Evolutionary conservation across 441 rosid species (phyloP).

Genomic region (Pelargonium cotyledonis): DNA sequence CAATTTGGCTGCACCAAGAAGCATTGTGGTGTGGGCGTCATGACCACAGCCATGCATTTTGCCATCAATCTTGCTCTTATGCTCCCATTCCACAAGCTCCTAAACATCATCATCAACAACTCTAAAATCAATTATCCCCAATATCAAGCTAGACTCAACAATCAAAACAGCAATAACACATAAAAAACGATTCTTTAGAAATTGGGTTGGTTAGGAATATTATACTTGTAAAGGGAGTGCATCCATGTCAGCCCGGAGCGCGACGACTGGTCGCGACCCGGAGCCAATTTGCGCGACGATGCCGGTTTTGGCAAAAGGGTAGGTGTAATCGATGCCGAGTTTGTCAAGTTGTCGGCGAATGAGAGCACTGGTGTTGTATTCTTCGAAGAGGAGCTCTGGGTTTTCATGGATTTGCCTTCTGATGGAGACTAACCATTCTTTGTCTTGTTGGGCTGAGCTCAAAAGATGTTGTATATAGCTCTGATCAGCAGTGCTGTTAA

Average conservation of each 20-base stretch:
- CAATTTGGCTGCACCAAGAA: constrained; percentile 84
- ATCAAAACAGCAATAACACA: too few species aligned
- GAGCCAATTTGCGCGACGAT: constrained; percentile 65
- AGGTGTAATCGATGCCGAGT: constrained; percentile 47
- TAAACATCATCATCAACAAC: constrained; percentile 14
- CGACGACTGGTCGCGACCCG: constrained; percentile 56
- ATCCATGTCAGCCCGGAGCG: constrained; percentile 83
- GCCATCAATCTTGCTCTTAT: constrained; percentile 65
- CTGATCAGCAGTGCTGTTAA: constrained; percentile 11
- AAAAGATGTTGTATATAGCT: constrained; percentile 27
- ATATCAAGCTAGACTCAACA: not conserved
- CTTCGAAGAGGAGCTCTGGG: constrained; percentile 66
- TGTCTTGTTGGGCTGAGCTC: constrained; percentile 37
- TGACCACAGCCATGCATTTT: constrained; percentile 85
- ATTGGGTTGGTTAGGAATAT: not conserved
- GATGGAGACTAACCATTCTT: constrained; percentile 54
- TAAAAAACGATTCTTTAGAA: too few species aligned
- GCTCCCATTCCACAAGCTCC: constrained; percentile 84
- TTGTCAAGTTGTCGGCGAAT: constrained; percentile 52
- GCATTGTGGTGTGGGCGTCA: constrained; percentile 71
- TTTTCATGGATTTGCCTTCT: constrained; percentile 72
- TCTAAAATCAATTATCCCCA: not conserved
- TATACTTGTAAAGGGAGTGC: constrained; percentile 60
- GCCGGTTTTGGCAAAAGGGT: constrained; percentile 70
- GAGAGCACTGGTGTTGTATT: constrained; percentile 68